phyloP scores from a whole-genome alignment of 768 basidiomycete genomes.

The Boletus barrowsii region DNA sequence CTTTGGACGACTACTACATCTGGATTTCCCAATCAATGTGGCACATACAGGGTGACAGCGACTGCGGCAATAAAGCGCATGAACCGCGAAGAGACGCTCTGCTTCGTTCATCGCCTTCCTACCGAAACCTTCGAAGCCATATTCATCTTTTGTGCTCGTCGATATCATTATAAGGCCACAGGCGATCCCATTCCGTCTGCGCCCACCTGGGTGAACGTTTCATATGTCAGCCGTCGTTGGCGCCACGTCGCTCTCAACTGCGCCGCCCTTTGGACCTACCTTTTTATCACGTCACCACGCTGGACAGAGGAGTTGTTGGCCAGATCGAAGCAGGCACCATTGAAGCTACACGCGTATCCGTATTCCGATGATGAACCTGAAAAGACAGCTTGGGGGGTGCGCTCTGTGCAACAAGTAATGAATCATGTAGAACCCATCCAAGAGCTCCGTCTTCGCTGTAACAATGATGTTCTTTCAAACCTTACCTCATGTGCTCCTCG shows the following conservation, averaged over 20 bases:
- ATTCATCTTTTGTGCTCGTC: slow-evolving; percentile 8
- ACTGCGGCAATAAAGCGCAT: no score
- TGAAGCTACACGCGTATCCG: neutral
- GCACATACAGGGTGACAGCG: no score
- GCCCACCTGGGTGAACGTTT: slow-evolving; percentile 7
- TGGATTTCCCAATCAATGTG: no score
- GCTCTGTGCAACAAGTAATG: neutral
- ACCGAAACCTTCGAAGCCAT: slow-evolving; percentile 8
- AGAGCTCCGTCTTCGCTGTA: neutral
- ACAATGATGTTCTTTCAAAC: neutral
- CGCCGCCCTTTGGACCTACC: slow-evolving; percentile 38
- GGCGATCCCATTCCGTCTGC: neutral
- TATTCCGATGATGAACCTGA: no score
- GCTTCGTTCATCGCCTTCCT: slow-evolving; percentile 12
- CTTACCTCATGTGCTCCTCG: neutral
- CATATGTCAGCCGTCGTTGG: slow-evolving; percentile 33
- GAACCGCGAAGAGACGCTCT: neutral
- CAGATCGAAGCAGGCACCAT: slow-evolving; percentile 41
- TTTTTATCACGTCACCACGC: slow-evolving; percentile 28
- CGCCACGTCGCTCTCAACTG: slow-evolving; percentile 40
- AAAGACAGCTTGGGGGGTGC: no score
- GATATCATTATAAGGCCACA: neutral
- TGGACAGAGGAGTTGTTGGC: slow-evolving; percentile 42
- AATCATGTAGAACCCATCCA: neutral
- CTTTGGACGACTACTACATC: no score